Evolutionary conservation across 2,329 filamentous ascomycete species (phyloP), one percentile per base, ranked within the genome.

Genomic region (Hypoxylon rubiginosum): DNA sequence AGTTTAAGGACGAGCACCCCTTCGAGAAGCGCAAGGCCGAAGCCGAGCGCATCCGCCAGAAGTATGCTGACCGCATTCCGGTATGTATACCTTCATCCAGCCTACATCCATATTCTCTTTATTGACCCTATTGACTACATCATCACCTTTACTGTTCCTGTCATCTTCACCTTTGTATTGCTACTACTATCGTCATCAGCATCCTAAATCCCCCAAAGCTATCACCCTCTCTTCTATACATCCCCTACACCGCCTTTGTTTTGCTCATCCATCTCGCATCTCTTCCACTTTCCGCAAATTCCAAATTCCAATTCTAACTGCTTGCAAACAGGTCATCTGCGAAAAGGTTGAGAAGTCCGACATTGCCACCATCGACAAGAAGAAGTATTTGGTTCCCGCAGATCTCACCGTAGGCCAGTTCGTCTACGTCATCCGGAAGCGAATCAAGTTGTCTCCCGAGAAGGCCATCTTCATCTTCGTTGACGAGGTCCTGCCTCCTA

Each of bases 391-490:
- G 52, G 96, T 99, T 28, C 96, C 96, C 13, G 94, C 96, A 74
- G 96, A 99, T 79, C 89, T 99, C 79, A 99, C 96, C 69, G 96
- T 99, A 70, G 96, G 96, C 76, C 96, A 99, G 90, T 97, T 99
- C 80, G 96, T 99, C 84, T 99, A 99, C 83, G 96, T 99, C 72
- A 99, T 99, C 84, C 94, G 96, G 81, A 99, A 99, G 89, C 92
- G 96, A 79, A 99, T 99, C 85, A 99, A 99, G 93, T 89, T 99
- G 74, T 97, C 94, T 59, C 96, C 96, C 32, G 96, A 99, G 86
- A 99, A 99, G 89, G 96, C 96, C 80, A 99, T 99, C 85, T 99
- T 99, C 88, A 98, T 99, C 88, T 99, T 98, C 84, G 96, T 99
- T 78, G 95, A 98, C 80, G 96, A 98, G 84, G 95, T 97, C 55